These are phyloP conservation scores for Alisma plantagoaquatica DNA, from an alignment of 106 monocot genomes.

Conservation along the genomic window DNA sequence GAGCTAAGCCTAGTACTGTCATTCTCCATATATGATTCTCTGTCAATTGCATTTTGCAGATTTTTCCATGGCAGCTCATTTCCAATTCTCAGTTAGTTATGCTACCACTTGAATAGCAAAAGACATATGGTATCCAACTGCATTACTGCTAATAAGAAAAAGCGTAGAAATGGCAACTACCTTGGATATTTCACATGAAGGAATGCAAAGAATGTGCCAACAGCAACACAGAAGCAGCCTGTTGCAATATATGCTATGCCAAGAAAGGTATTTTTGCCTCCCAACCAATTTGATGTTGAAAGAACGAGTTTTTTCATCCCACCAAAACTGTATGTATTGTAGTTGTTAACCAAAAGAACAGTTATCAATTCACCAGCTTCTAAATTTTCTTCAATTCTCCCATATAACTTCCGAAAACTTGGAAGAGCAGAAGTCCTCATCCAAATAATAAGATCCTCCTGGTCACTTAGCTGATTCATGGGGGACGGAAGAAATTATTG, in stretches of 20 bases:
- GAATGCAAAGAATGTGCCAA: slow-evolving; percentile 54
- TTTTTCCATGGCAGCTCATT: background rate
- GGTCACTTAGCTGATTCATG: slow-evolving; percentile 53
- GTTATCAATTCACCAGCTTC: slow-evolving; percentile 37
- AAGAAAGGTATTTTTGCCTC: slow-evolving; percentile 84
- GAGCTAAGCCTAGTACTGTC: too few relatives aligned
- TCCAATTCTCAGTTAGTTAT: background rate
- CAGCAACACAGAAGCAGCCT: slow-evolving; percentile 39
- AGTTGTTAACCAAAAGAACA: slow-evolving; percentile 58
- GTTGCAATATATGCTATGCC: slow-evolving; percentile 59
- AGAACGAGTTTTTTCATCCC: slow-evolving; percentile 79
- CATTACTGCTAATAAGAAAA: background rate
- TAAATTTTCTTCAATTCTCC: slow-evolving; percentile 69
- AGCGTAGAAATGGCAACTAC: slow-evolving; percentile 14
- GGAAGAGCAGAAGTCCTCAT: slow-evolving; percentile 89
- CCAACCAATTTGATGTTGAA: slow-evolving; percentile 68
- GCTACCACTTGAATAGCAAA: background rate
- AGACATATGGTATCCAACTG: background rate
- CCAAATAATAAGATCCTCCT: slow-evolving; percentile 91
- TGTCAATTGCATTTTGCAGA: background rate
- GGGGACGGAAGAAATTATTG: background rate
- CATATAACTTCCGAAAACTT: slow-evolving; percentile 82
- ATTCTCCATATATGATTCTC: too few relatives aligned
- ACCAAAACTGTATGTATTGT: slow-evolving; percentile 83
- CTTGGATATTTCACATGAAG: slow-evolving; percentile 86